Evolutionary conservation across 805 yeast species (phyloP).

Genomic region (Brettanomyces custersianus): DNA sequence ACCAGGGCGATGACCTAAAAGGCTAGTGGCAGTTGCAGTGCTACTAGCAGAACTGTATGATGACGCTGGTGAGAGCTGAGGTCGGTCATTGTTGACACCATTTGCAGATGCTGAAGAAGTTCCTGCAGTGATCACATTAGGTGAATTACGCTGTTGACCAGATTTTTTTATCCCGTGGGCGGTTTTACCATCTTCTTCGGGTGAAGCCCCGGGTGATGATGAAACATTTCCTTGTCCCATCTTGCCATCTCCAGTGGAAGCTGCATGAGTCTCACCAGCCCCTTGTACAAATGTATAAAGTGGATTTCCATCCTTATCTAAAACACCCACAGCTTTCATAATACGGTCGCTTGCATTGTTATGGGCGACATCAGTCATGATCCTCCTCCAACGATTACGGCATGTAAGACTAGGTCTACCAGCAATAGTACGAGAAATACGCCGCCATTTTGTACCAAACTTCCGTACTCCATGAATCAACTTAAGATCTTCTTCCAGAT

Average conservation of each 20-base stretch:
- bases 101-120: background rate
- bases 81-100: no score
- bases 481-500: conserved; percentile 61
- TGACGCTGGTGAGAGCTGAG: conserved; percentile 3
- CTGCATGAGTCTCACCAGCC: background rate
- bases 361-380: conserved; percentile 66
- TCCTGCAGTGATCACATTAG: no score
- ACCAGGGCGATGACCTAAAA: conserved; percentile 6
- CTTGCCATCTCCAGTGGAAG: background rate
- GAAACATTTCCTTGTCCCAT: background rate
- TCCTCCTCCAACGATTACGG: conserved; percentile 86
- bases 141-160: background rate
- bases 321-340: conserved; percentile 47
- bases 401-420: conserved; percentile 86
- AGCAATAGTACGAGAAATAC: conserved; percentile 59
- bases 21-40: background rate
- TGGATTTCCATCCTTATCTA: conserved; percentile 13
- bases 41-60: background rate
- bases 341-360: conserved; percentile 51
- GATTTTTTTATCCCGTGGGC: background rate
- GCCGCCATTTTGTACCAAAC: conserved; percentile 86
- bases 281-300: conserved; percentile 5
- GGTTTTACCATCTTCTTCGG: background rate
- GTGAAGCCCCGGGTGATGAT: background rate
- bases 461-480: conserved; percentile 58